Base-by-base conservation (phyloP, 345 rosid genomes). In the Populus nigra region DNA sequence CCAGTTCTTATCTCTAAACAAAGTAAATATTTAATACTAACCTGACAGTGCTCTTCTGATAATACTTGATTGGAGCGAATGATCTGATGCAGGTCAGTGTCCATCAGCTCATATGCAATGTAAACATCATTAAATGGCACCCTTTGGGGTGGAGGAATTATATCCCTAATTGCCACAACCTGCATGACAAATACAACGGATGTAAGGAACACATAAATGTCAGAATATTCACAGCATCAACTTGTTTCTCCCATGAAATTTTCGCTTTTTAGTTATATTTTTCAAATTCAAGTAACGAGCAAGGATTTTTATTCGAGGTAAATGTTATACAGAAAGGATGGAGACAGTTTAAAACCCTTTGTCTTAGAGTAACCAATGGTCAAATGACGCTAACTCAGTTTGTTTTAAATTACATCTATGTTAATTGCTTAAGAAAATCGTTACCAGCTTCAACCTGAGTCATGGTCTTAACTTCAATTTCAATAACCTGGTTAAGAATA, bases 141-240 rank as follows among this genome's bases (percentile, higher is more conserved):
- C 80, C 96, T 92, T 77, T 78, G 90, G 33, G 93, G 88, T 25
- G 99, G 98, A 33, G 96, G 87, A 67, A 95, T 88, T 74, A 93
- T 85, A 86, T 95, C 99, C 88, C 90, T 93, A 83, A 95, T 91
- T 80, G 86, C 96, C 82, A 95, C 88, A 77, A 95, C 91, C 99
- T 95, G 91, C 78, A 85, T 31, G 5, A 78, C 59, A 87, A 59
- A 43, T 18, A 38, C 76, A 81, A 11, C 13, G 13, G 29, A 20
- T 11, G 5, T 25, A 7, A 29, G 7, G 31, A 6, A 41, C 27
- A 73, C 8, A 29, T 6, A 77, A n/a, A 50, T 9, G 29, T 16
- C 36, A 38, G 9, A 5, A 36, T 9, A 49, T 16, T 49, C 36
- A 65, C 65, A 25, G 15, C 29, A 73, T 6, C 36, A 11, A 41